Conservation (phyloP, 495 filamentous ascomycete species). For the Trichoderma asperelloides region DNA sequence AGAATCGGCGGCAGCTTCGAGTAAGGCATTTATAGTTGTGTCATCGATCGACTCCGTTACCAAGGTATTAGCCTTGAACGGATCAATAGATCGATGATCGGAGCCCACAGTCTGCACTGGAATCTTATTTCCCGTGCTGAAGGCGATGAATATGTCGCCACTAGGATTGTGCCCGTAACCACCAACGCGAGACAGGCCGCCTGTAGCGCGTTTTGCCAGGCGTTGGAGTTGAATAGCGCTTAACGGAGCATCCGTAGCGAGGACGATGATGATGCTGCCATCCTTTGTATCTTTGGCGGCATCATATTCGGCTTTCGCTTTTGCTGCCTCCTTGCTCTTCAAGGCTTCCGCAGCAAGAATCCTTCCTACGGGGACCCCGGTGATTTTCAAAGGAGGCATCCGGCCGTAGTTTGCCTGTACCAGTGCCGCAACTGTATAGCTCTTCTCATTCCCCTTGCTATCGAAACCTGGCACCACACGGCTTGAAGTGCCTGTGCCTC, state of each 20-base stretch:
- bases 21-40: conserved; percentile 38
- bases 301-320: neutral
- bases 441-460: conserved; percentile 16
- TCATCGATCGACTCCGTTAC: conserved; percentile 35
- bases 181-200: conserved; percentile 39
- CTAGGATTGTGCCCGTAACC: conserved; percentile 41
- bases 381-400: conserved; percentile 33
- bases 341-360: conserved; percentile 22
- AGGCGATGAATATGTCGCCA: conserved; percentile 46
- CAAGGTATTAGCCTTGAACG: conserved; percentile 29
- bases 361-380: conserved; percentile 41
- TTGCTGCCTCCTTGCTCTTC: conserved; percentile 13
- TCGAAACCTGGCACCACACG: conserved; percentile 32
- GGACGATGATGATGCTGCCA: conserved; percentile 44
- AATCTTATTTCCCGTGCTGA: conserved; percentile 40
- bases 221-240: conserved; percentile 41
- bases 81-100: conserved; percentile 15
- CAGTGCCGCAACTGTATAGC: conserved; percentile 41
- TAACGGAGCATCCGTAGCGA: conserved; percentile 45
- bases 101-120: conserved; percentile 27
- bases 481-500: conserved; percentile 42
- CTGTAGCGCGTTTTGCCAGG: conserved; percentile 42
- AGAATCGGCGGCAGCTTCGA: conserved; percentile 40
- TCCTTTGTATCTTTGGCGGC: conserved; percentile 20
- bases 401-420: conserved; percentile 46